Conservation (phyloP, 208 protist species). For the Acanthamoeba pearcei region DNA sequence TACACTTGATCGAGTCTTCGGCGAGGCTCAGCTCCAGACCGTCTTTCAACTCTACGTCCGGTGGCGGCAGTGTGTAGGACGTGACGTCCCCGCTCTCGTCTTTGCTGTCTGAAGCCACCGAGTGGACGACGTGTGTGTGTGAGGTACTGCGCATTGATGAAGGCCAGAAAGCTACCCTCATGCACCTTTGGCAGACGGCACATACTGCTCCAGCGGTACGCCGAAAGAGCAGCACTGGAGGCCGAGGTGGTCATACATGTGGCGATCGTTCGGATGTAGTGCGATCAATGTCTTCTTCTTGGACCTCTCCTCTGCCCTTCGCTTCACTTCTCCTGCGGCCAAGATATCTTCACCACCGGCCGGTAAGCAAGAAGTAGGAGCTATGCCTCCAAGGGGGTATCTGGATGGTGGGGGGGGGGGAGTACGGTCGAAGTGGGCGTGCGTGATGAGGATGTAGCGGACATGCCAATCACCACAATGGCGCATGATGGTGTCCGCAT, state of each 20-base stretch:
- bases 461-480: background rate
- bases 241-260: conserved; percentile 43
- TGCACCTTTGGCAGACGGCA: conserved; percentile 3
- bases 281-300: conserved; percentile 33
- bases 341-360: background rate
- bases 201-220: conserved; percentile 6
- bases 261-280: conserved; percentile 7
- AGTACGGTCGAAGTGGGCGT: conserved; percentile 14
- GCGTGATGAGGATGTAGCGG: conserved; percentile 30
- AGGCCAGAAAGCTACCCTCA: background rate
- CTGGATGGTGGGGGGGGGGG: background rate
- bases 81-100: background rate
- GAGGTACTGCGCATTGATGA: background rate
- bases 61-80: background rate
- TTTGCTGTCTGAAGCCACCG: background rate
- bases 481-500: background rate
- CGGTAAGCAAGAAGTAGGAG: background rate
- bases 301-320: background rate
- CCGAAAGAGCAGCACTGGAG: conserved; percentile 48
- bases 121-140: background rate
- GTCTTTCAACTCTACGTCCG: conserved; percentile 36
- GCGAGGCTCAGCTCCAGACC: conserved; percentile 16
- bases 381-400: background rate
- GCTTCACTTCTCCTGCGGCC: conserved; percentile 54
- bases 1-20: background rate